phyloP scores from a whole-genome alignment of 192 early-diverging fungal genomes.

The Rhizophagus clarus region DNA sequence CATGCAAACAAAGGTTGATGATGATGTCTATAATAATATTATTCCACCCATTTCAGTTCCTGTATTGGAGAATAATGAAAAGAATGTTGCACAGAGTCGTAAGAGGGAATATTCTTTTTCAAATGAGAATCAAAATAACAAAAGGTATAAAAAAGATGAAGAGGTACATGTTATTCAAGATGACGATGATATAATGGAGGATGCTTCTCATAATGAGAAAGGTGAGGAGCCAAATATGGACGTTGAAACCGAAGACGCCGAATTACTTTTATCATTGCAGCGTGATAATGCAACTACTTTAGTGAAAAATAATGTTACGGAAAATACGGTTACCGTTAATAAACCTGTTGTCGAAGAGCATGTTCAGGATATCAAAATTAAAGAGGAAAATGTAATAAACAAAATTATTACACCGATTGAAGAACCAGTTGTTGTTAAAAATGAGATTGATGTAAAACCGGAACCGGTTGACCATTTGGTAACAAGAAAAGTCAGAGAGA shows the following conservation, averaged over 20 bases:
- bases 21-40: background rate
- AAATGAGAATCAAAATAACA: background rate
- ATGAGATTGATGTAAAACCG: background rate
- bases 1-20: background rate
- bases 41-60: background rate
- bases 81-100: background rate
- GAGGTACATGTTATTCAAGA: background rate
- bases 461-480: background rate
- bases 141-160: background rate
- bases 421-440: background rate
- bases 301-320: too few species aligned
- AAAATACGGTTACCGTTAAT: background rate
- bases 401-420: conserved; percentile 35
- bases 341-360: background rate
- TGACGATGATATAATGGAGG: background rate
- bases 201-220: background rate
- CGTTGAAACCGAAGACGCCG: background rate
- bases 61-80: background rate
- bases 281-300: background rate
- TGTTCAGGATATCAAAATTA: background rate
- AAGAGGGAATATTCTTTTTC: background rate
- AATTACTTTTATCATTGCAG: background rate
- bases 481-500: background rate
- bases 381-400: conserved; percentile 35
- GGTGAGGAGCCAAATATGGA: background rate